Base-by-base conservation (phyloP, 345 rosid genomes). In the Lepidium didymum region DNA sequence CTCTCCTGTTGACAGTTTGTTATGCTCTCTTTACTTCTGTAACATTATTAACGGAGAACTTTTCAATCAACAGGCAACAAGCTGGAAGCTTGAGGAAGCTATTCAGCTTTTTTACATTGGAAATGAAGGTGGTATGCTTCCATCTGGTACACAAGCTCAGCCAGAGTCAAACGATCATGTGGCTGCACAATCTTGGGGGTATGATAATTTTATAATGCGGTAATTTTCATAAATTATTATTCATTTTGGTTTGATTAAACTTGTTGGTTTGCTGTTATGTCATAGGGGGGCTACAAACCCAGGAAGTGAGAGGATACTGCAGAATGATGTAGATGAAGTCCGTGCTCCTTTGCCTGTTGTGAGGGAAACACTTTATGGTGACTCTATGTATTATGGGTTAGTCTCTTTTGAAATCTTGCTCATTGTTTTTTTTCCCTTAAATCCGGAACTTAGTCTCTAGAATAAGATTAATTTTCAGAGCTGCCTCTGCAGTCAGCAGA, bases 51-150 rank as follows among this genome's bases (percentile, higher is more conserved):
- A 66, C 16, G 41, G 29, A 8, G 5, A 27, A 15, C 1, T n/a
- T 47, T 40, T 16, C n/a, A 18, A 23, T 47, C 40, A 79, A 69
- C 70, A 95, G 99, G 96, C 97, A 6, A 95, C 99, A 14, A 82
- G 88, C 77, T 95, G 99, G 99, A 88, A 88, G 62, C 92, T 95
- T 72, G 98, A 95, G 38, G 98, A 91, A 58, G 99, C 99, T 50
- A 34, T 95, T 66, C 98, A 95, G 86, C 83, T 95, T 44, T 95
- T 95, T 72, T 95, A 83, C 81, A 84, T 91, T 19, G 97, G 94
- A 62, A 85, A 82, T 62, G 99, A 91, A 72, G 79, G 70, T 36
- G 85, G 82, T 59, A 73, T 61, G 52, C 59, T 56, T 50, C 76
- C 81, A 1, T 46, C 91, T 15, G 75, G 72, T 57, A 75, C 88